phyloP scores from a whole-genome alignment of 495 filamentous ascomycete species.

The Podospora didyma region DNA sequence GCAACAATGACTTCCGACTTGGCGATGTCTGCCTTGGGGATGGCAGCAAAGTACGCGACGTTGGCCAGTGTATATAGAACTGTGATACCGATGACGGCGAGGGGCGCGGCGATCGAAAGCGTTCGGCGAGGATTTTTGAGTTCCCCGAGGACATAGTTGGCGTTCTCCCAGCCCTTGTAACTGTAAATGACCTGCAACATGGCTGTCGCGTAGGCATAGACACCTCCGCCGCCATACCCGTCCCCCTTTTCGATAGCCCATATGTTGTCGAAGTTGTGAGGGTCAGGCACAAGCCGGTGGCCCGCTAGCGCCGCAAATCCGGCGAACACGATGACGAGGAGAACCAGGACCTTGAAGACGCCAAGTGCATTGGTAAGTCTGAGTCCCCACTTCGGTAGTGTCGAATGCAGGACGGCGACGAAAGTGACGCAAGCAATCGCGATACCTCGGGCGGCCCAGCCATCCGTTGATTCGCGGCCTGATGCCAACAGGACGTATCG shows the following conservation, averaged over 20 bases:
- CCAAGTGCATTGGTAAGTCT: conserved; percentile 60
- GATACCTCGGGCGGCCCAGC: conserved; percentile 60
- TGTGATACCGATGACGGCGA: conserved; percentile 53
- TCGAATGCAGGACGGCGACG: conserved; percentile 53
- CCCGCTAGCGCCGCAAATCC: conserved; percentile 49
- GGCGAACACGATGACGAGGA: conserved; percentile 57
- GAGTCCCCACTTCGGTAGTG: conserved; percentile 58
- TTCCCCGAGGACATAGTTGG: conserved; percentile 55
- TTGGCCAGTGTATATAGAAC: conserved; percentile 62
- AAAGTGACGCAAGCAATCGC: conserved; percentile 53
- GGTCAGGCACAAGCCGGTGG: conserved; percentile 22
- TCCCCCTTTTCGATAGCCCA: conserved; percentile 36
- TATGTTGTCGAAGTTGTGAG: conserved; percentile 26
- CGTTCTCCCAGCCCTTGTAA: conserved; percentile 47
- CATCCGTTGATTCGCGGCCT: conserved; percentile 44
- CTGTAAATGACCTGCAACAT: conserved; percentile 48
- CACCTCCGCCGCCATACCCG: conserved; percentile 37
- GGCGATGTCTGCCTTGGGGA: conserved; percentile 47
- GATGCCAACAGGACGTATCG: conserved; percentile 63
- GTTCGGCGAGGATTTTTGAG: conserved; percentile 58
- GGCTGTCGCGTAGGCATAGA: conserved; percentile 42
- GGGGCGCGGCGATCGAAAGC: conserved; percentile 56
- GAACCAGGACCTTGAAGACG: conserved; percentile 59
- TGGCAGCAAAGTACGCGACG: conserved; percentile 55
- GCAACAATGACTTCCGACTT: conserved; percentile 44